phyloP scores from a whole-genome alignment of 2,329 filamentous ascomycete species.

The Nothophaeocryptopus gaeumannii region DNA sequence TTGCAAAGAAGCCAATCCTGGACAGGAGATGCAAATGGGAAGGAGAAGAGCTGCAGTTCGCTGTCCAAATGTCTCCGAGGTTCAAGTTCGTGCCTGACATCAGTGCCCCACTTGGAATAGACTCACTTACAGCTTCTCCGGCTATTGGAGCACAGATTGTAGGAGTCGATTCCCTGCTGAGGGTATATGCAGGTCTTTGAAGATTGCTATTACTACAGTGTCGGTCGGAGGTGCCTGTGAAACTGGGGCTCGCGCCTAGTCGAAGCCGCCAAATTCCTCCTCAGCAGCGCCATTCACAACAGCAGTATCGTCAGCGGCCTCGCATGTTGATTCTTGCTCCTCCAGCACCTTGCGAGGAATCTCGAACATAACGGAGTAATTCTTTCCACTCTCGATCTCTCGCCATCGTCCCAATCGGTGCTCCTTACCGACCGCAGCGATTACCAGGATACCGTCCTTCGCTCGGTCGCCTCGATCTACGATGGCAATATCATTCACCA shows the following conservation, averaged over 20 bases:
- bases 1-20: no score
- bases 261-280: constrained; percentile 8
- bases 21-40: no score
- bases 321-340: background rate
- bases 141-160: no score
- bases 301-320: background rate
- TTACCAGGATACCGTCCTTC: constrained; percentile 71
- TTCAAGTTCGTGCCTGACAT: no score
- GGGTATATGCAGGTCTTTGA: no score
- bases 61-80: no score
- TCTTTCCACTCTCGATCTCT: constrained; percentile 60
- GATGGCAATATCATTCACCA: constrained; percentile 84
- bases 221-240: no score
- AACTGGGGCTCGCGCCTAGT: background rate
- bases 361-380: constrained; percentile 86
- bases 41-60: no score
- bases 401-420: constrained; percentile 83
- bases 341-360: constrained; percentile 52
- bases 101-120: no score
- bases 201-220: no score
- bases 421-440: constrained; percentile 83
- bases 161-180: no score
- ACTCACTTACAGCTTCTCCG: no score
- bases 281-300: background rate
- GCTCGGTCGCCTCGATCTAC: constrained; percentile 80